Evolutionary conservation across 768 basidiomycete species (phyloP).

Genomic region (Naganishia vishniacii): DNA sequence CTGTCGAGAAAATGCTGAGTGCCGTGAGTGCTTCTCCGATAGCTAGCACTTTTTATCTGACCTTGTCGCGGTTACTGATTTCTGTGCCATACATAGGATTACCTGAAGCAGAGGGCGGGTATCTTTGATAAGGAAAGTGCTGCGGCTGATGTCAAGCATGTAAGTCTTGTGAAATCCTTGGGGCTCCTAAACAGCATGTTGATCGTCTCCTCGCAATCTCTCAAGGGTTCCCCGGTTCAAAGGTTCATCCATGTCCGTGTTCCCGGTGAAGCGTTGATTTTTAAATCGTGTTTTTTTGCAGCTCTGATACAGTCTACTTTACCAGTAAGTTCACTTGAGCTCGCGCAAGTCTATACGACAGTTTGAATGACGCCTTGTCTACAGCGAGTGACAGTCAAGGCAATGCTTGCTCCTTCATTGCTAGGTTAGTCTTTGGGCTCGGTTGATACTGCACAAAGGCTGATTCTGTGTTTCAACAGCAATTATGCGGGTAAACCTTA

Average conservation of each 20-base stretch:
- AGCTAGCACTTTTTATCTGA: too few species aligned
- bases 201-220: not conserved
- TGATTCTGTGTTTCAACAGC: constrained; percentile 1
- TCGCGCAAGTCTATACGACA: not conserved
- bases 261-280: constrained; percentile 54
- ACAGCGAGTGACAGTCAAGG: constrained; percentile 62
- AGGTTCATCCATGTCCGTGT: not conserved
- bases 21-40: constrained; percentile 54
- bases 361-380: constrained; percentile 64
- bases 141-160: constrained; percentile 64
- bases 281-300: constrained; percentile 60
- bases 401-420: constrained; percentile 50
- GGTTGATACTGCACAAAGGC: not conserved
- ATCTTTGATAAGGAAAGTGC: constrained; percentile 68
- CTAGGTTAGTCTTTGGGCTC: constrained; percentile 18
- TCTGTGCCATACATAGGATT: constrained; percentile 57
- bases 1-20: constrained; percentile 75
- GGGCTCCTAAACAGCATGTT: too few species aligned
- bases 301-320: constrained; percentile 93
- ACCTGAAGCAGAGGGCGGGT: constrained; percentile 70
- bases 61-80: not conserved
- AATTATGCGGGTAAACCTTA: constrained; percentile 39
- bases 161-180: constrained; percentile 48
- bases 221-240: constrained; percentile 26
- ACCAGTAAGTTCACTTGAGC: constrained; percentile 54